These are phyloP conservation scores for Cryptococcus sp. DNA, from an alignment of 1,284 basidiomycete species.

Conservation along the genomic window DNA sequence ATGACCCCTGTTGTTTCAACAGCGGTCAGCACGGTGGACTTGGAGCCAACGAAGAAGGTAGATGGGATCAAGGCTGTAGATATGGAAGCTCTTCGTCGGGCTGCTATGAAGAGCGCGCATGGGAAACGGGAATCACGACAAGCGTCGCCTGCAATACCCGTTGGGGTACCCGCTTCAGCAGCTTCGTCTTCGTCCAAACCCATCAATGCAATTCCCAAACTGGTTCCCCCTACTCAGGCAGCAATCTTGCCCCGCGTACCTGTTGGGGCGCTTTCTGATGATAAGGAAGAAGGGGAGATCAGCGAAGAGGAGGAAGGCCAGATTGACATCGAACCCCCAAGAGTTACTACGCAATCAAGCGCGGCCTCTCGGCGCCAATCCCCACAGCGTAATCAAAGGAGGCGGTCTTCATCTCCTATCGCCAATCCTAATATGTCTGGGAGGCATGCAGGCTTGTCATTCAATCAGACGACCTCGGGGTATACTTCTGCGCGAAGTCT, in stretches of 20 bases:
- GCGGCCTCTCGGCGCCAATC: too few species aligned
- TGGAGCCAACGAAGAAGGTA: too few species aligned
- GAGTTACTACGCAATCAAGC: too few species aligned
- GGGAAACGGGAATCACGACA: not conserved
- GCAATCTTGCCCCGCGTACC: too few species aligned
- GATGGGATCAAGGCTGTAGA: not conserved
- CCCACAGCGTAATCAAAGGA: too few species aligned
- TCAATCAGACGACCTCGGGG: not conserved
- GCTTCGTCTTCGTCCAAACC: constrained; percentile 5
- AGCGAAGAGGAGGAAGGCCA: constrained; percentile 27
- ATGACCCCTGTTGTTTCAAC: too few species aligned
- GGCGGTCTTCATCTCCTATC: not conserved
- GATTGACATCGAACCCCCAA: not conserved
- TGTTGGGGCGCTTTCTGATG: not conserved
- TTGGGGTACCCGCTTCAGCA: constrained; percentile 4
- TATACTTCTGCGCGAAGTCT: not conserved
- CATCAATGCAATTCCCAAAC: not conserved
- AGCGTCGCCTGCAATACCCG: too few species aligned
- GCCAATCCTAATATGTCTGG: not conserved
- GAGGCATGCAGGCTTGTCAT: not conserved
- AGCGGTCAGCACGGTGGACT: too few species aligned
- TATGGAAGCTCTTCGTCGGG: not conserved
- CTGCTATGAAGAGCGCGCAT: not conserved
- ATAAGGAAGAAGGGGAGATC: constrained; percentile 41
- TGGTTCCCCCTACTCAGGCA: too few species aligned